These are phyloP conservation scores for Stentor coeruleus DNA, from an alignment of 73 alveolate genomes.

Conservation along the genomic window DNA sequence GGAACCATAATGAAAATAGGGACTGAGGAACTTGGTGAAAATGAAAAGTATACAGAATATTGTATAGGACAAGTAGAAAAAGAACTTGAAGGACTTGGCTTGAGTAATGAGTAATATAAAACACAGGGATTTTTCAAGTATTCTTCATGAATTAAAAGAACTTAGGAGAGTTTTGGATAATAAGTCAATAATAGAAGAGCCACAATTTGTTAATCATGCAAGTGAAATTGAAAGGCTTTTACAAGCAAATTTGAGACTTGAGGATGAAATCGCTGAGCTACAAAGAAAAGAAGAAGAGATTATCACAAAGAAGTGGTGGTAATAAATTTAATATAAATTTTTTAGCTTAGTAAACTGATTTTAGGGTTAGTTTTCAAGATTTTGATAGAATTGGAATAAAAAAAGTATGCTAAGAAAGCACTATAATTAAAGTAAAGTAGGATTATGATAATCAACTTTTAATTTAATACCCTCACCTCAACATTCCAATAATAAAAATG, in stretches of 20 bases:
- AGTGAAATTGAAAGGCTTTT: neutral
- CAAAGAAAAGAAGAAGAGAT: neutral
- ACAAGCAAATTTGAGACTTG: neutral
- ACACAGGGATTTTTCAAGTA: neutral
- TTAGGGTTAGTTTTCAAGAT: too few species aligned
- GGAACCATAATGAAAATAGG: neutral
- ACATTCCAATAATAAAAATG: too few species aligned
- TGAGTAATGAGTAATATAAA: neutral
- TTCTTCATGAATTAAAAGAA: neutral
- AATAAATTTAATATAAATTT: too few species aligned
- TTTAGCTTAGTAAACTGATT: too few species aligned
- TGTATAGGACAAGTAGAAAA: slow-evolving; percentile 24
- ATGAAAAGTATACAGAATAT: slow-evolving; percentile 14
- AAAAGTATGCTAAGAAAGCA: too few species aligned
- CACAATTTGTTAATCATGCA: neutral
- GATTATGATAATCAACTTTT: too few species aligned
- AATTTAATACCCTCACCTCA: neutral
- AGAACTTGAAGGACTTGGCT: slow-evolving; percentile 19
- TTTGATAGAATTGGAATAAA: too few species aligned
- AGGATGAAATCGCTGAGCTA: neutral
- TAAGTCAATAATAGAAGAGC: neutral
- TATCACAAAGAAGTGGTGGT: neutral
- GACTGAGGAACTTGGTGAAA: neutral
- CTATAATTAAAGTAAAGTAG: too few species aligned
- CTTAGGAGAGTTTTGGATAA: neutral